phyloP scores from a whole-genome alignment of 306 rosid species.

The Gillenia trifoliata region DNA sequence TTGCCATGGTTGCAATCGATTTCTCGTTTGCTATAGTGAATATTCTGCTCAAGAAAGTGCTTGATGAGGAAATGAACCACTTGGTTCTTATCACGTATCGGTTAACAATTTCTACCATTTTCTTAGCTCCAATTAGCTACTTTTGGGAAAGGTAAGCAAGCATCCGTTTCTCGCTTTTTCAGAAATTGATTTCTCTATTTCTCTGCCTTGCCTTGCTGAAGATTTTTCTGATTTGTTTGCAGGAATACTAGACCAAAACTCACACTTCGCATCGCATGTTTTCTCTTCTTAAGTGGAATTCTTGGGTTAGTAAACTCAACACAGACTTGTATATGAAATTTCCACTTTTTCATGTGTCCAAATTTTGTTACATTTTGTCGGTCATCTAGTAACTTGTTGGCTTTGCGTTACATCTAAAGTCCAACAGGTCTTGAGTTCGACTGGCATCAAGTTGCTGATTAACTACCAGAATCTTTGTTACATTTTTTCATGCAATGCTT shows the following conservation, averaged over 20 bases:
- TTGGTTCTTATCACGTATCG: constrained; percentile 86
- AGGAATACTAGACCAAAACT: constrained; percentile 61
- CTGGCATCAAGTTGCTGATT: too few species aligned
- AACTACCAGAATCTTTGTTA: too few species aligned
- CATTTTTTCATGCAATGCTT: too few species aligned
- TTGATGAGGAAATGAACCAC: constrained; percentile 78
- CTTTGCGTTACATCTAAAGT: too few species aligned
- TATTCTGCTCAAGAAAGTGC: constrained; percentile 79
- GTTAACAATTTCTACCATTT: constrained; percentile 58
- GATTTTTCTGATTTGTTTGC: constrained; percentile 22
- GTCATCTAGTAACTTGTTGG: too few species aligned
- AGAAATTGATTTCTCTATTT: background rate
- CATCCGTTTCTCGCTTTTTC: background rate
- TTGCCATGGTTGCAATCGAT: constrained; percentile 67
- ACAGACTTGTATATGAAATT: background rate
- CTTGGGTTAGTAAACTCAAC: constrained; percentile 58
- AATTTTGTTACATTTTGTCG: background rate
- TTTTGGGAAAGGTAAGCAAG: constrained; percentile 60
- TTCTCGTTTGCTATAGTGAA: constrained; percentile 61
- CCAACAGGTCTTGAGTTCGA: too few species aligned
- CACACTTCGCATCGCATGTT: constrained; percentile 56
- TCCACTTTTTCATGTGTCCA: background rate
- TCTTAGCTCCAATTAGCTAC: constrained; percentile 71
- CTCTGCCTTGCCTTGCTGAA: background rate
- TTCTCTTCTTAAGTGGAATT: constrained; percentile 79